Percentiles rank a stretch among this genome's conserved stretches.
Conservation (phyloP, 192 early-diverging fungal genomes). For the Umbelopsis sp. region DNA sequence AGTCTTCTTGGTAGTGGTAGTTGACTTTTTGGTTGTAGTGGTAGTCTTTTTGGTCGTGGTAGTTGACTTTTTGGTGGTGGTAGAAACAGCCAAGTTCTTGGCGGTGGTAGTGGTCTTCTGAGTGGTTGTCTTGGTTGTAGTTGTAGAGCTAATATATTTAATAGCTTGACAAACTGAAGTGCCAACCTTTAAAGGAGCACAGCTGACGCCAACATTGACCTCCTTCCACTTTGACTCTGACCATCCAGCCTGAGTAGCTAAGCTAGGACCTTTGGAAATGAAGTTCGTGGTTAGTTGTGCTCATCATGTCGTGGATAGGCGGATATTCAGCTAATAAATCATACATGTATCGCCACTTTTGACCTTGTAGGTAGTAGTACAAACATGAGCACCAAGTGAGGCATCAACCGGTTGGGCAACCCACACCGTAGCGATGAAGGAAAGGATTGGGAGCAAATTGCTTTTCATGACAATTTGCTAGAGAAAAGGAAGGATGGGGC, state of each 20-base stretch:
- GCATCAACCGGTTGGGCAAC: not conserved
- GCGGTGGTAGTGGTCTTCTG: not conserved
- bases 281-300: not conserved
- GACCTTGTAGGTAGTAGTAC: not conserved
- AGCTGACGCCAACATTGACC: not conserved
- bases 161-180: not conserved
- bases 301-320: not conserved
- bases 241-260: not conserved
- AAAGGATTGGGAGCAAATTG: conserved; percentile 4
- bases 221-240: not conserved
- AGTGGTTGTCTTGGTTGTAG: not conserved
- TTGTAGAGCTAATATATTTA: not conserved
- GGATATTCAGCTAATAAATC: not conserved
- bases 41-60: conserved; percentile 4
- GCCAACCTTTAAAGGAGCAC: not conserved
- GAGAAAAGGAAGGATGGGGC: conserved; percentile 1
- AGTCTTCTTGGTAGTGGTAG: not conserved
- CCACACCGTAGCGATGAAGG: not conserved
- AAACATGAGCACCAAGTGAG: not conserved
- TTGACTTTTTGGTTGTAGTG: not conserved
- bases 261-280: not conserved
- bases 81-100: not conserved
- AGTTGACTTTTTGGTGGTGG: not conserved
- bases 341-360: not conserved
- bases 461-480: not conserved